A percentile compares a stretch with the other conserved stretches of the same genome.
Evolutionary conservation across 2,329 filamentous ascomycete species (phyloP).

Genomic region (Fusarium miscanthi): DNA sequence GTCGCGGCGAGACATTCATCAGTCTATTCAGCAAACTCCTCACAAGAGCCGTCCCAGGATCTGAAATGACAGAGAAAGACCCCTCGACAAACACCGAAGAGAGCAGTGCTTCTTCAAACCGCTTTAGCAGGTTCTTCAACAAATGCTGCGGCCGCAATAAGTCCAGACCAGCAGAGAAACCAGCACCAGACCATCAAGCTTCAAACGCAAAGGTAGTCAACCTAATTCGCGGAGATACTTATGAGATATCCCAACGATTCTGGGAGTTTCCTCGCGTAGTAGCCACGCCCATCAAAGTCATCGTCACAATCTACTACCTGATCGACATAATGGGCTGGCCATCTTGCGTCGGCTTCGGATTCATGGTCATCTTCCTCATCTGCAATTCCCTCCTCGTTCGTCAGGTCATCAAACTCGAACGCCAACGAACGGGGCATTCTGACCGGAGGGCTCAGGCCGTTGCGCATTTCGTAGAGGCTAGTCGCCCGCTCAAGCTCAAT

Average conservation of each 20-base stretch:
- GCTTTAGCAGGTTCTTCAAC: slow-evolving; percentile 24
- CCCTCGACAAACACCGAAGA: slow-evolving; percentile 18
- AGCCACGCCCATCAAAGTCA: slow-evolving; percentile 79
- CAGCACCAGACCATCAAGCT: slow-evolving; percentile 63
- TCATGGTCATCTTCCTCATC: slow-evolving; percentile 75
- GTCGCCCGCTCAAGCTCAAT: slow-evolving; percentile 69
- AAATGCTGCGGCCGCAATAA: slow-evolving; percentile 33
- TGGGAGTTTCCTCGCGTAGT: slow-evolving; percentile 87
- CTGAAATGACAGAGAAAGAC: slow-evolving; percentile 52
- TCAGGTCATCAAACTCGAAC: slow-evolving; percentile 74
- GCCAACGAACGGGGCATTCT: slow-evolving; percentile 76
- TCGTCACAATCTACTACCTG: slow-evolving; percentile 72
- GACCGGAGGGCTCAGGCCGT: slow-evolving; percentile 83
- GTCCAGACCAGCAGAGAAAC: not conserved
- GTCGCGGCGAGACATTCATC: slow-evolving; percentile 73
- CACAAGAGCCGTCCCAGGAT: slow-evolving; percentile 53
- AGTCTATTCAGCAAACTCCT: slow-evolving; percentile 53
- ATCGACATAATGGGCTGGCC: slow-evolving; percentile 84
- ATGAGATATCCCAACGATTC: slow-evolving; percentile 84
- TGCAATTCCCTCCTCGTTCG: slow-evolving; percentile 76
- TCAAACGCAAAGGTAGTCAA: slow-evolving; percentile 94
- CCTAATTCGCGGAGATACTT: slow-evolving; percentile 83
- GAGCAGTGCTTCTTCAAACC: not conserved
- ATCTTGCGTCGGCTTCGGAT: slow-evolving; percentile 77
- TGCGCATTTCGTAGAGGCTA: slow-evolving; percentile 87